phyloP scores from a whole-genome alignment of 345 rosid species.

The Pistacia vera region DNA sequence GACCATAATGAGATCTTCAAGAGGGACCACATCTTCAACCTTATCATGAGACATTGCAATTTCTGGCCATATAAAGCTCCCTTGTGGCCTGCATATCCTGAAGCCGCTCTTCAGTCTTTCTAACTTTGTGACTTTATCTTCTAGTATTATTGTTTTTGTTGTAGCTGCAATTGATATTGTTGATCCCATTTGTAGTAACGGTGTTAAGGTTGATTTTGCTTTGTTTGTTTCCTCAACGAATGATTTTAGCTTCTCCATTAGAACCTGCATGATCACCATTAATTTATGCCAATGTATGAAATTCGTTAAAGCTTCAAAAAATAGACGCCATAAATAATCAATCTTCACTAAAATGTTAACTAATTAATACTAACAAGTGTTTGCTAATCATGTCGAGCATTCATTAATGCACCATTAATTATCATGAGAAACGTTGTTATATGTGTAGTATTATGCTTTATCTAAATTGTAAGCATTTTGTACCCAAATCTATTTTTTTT shows the following conservation, averaged over 20 bases:
- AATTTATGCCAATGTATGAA: not conserved
- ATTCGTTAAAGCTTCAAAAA: not conserved
- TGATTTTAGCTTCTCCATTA: conserved; percentile 43
- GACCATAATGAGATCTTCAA: conserved; percentile 30
- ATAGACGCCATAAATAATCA: too few species aligned
- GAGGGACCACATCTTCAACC: conserved; percentile 33
- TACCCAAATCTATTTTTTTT: too few species aligned
- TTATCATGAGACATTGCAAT: conserved; percentile 20
- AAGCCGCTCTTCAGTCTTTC: conserved; percentile 77
- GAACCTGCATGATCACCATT: conserved; percentile 48
- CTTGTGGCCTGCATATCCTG: conserved; percentile 80
- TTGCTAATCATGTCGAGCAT: too few species aligned
- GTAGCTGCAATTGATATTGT: conserved; percentile 13
- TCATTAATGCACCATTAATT: too few species aligned
- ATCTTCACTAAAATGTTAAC: not conserved
- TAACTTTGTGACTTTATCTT: conserved; percentile 48
- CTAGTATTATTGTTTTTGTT: conserved; percentile 25
- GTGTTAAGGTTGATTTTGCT: conserved; percentile 15
- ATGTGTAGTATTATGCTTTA: too few species aligned
- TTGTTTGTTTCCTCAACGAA: conserved; percentile 34
- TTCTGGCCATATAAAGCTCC: conserved; percentile 78
- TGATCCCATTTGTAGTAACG: conserved; percentile 16
- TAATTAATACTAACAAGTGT: too few species aligned
- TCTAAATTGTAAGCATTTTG: too few species aligned
- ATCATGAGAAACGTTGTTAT: too few species aligned